Percentiles rank a stretch among this genome's conserved stretches.
Conservation (phyloP, 768 basidiomycete genomes). For the Cytidiella melzeri region DNA sequence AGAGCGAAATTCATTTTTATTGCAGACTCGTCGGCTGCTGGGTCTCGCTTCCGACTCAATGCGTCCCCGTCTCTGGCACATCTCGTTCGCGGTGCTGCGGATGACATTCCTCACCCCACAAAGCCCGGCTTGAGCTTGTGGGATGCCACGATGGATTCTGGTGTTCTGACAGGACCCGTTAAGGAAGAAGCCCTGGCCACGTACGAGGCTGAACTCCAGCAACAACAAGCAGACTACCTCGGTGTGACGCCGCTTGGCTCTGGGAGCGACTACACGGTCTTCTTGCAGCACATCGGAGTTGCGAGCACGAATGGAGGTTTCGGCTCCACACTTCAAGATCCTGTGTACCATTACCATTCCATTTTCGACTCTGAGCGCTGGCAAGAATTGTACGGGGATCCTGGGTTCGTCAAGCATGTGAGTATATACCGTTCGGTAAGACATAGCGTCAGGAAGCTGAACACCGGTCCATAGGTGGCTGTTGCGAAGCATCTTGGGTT, state of each 20-base stretch:
- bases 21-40: conserved; percentile 58
- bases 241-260: conserved; percentile 65
- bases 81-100: conserved; percentile 60
- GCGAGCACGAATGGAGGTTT: conserved; percentile 34
- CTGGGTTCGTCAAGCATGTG: conserved; percentile 54
- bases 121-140: conserved; percentile 61
- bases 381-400: conserved; percentile 60
- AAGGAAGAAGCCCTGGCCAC: conserved; percentile 38
- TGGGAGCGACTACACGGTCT: conserved; percentile 89
- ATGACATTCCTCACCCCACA: conserved; percentile 71
- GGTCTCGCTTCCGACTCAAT: conserved; percentile 47
- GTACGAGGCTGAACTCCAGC: conserved; percentile 30
- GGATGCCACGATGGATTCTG: conserved; percentile 65
- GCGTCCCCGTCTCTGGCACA: conserved; percentile 83
- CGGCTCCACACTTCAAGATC: conserved; percentile 31
- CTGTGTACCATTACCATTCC: conserved; percentile 57
- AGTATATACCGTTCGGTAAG: too few relatives aligned
- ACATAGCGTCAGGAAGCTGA: too few relatives aligned
- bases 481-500: conserved; percentile 53
- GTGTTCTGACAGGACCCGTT: conserved; percentile 39
- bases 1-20: conserved; percentile 1
- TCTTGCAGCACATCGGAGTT: conserved; percentile 71
- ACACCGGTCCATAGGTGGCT: conserved; percentile 45
- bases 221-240: conserved; percentile 21
- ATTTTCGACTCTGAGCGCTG: conserved; percentile 54